Conservation (phyloP, 23 red algal genomes). For the Gracilaria gracilis region DNA sequence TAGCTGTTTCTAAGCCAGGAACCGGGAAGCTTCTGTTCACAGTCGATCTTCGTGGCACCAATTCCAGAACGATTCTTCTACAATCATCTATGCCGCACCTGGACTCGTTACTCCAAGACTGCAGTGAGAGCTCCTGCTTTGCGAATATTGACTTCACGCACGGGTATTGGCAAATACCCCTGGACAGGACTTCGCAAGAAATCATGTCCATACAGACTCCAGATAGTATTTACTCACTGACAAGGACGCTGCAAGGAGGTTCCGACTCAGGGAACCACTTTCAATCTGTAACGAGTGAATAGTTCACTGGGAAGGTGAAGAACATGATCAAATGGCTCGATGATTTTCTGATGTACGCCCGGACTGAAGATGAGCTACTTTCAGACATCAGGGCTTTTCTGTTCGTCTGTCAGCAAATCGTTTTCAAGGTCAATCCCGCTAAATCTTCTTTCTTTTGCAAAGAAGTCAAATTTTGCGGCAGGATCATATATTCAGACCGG, state of each 20-base stretch:
- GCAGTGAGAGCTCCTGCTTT: conserved; percentile 3
- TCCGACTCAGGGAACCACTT: conserved; percentile 60
- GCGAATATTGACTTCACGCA: conserved; percentile 40
- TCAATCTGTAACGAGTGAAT: conserved; percentile 8
- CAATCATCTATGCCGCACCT: conserved; percentile 44
- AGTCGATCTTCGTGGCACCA: conserved; percentile 26
- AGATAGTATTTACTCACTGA: conserved; percentile 24
- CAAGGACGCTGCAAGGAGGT: conserved; percentile 12
- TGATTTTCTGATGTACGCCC: conserved; percentile 41
- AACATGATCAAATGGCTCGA: conserved; percentile 45
- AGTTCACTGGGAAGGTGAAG: background rate
- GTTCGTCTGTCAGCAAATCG: background rate
- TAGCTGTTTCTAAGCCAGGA: no score
- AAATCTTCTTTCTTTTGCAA: conserved; percentile 31
- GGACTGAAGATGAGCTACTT: conserved; percentile 9
- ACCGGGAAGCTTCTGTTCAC: conserved; percentile 43
- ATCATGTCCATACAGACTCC: conserved; percentile 39
- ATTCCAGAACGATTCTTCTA: background rate
- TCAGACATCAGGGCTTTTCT: conserved; percentile 1
- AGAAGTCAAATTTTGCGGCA: conserved; percentile 34
- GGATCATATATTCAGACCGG: conserved; percentile 6
- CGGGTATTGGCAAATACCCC: conserved; percentile 63
- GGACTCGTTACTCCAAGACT: conserved; percentile 33
- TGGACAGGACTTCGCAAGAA: conserved; percentile 33
- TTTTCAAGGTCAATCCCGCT: conserved; percentile 17